These are phyloP conservation scores for Penicillium canariense DNA, from an alignment of 495 filamentous ascomycete species.

Conservation along the genomic window DNA sequence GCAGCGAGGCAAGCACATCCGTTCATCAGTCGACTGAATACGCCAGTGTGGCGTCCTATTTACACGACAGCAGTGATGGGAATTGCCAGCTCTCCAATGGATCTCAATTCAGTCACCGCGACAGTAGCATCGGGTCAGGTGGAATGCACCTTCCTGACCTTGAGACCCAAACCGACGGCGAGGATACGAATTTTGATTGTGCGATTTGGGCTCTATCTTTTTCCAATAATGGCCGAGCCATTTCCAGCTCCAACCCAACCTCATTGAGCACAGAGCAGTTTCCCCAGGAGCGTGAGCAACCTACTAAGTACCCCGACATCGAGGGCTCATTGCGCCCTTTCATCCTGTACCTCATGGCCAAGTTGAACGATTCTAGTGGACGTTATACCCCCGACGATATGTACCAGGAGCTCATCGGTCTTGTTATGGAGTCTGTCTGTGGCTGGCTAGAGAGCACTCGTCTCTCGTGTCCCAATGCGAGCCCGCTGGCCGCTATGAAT, in stretches of 20 bases:
- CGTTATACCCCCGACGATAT: conserved; percentile 29
- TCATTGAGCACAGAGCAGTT: neutral
- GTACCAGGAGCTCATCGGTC: conserved; percentile 24
- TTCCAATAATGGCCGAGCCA: neutral
- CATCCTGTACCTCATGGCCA: conserved; percentile 26
- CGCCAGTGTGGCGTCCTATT: neutral
- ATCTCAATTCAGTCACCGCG: no score
- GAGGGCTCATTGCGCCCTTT: conserved; percentile 17
- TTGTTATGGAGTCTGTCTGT: conserved; percentile 30
- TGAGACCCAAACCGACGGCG: neutral
- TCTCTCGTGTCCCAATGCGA: conserved; percentile 10
- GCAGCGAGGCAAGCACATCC: neutral
- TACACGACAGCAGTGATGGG: neutral
- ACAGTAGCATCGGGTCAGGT: neutral
- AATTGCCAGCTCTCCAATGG: neutral
- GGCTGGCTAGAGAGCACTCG: conserved; percentile 27
- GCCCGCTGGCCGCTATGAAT: neutral
- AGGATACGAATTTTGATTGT: neutral
- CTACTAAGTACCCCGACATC: neutral
- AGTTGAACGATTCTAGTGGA: conserved; percentile 1
- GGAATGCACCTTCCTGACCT: neutral
- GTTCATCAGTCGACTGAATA: neutral
- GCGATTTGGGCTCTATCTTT: neutral
- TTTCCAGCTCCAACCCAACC: neutral
- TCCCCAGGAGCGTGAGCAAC: neutral